A percentile compares a stretch with the other conserved stretches of the same genome.
Conservation (phyloP, 177 flowering plant genomes). For the Vitis hybrid region DNA sequence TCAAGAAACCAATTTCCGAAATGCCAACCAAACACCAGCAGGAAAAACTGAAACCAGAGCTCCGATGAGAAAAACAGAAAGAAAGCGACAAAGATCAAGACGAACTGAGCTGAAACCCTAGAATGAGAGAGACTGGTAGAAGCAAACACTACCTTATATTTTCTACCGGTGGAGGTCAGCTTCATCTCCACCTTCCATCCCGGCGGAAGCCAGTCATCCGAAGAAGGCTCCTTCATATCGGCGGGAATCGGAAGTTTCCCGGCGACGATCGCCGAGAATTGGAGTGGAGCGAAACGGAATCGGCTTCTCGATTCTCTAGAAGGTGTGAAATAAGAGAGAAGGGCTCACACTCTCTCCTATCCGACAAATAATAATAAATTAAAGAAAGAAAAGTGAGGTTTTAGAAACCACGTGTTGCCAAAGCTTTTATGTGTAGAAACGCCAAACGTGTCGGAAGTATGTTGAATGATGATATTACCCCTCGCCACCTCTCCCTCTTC, state of each 20-base stretch:
- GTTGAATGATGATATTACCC: too few species aligned
- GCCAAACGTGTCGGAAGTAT: not conserved
- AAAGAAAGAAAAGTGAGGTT: not conserved
- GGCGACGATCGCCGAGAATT: constrained; percentile 5
- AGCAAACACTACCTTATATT: constrained; percentile 36
- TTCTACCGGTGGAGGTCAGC: constrained; percentile 33
- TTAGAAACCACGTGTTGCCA: constrained; percentile 26
- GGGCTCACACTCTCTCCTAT: not conserved
- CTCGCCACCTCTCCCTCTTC: too few species aligned
- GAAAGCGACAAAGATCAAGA: constrained; percentile 6
- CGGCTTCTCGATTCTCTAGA: too few species aligned
- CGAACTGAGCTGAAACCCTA: constrained; percentile 5
- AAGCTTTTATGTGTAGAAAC: not conserved
- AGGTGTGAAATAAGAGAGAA: too few species aligned
- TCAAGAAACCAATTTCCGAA: too few species aligned
- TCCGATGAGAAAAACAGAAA: not conserved
- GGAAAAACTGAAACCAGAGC: not conserved
- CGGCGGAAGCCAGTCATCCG: constrained; percentile 43
- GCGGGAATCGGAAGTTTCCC: not conserved
- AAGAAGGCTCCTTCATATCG: constrained; percentile 20
- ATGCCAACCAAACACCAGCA: too few species aligned
- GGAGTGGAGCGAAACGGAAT: not conserved
- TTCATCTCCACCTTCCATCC: constrained; percentile 46
- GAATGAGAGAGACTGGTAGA: not conserved
- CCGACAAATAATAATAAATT: too few species aligned